Evolutionary conservation across 768 basidiomycete species (phyloP).

Genomic region (Leccinellum luteum): DNA sequence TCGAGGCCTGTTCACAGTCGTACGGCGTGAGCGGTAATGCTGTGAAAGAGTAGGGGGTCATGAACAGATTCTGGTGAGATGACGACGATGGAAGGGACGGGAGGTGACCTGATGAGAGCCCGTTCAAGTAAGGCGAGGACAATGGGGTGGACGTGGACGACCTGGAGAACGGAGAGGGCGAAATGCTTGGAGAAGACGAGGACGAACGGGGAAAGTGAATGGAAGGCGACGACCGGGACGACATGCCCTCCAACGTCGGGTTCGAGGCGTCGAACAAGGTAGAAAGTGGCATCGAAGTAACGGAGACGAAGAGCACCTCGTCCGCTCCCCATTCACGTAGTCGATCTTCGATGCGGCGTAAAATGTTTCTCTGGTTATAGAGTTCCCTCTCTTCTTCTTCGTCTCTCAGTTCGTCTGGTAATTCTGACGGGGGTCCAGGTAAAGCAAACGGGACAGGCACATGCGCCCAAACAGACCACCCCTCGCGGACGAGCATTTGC

Average conservation of each 20-base stretch:
- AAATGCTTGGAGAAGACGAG: slow-evolving; percentile 31
- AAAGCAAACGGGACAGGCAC: slow-evolving; percentile 39
- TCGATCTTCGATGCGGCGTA: slow-evolving; percentile 48
- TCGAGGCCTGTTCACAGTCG: slow-evolving; percentile 25
- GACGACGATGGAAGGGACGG: slow-evolving; percentile 27
- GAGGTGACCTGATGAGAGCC: slow-evolving; percentile 23
- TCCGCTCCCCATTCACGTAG: slow-evolving; percentile 71
- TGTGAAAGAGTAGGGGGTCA: slow-evolving; percentile 29
- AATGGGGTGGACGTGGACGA: slow-evolving; percentile 32
- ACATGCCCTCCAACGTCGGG: slow-evolving; percentile 15
- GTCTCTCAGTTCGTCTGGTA: slow-evolving; percentile 30
- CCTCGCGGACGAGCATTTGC: slow-evolving; percentile 68
- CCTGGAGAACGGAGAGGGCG: slow-evolving; percentile 33
- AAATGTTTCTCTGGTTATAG: slow-evolving; percentile 39
- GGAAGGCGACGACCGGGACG: slow-evolving; percentile 27
- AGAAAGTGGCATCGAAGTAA: slow-evolving; percentile 21
- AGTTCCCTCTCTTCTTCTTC: slow-evolving; percentile 36
- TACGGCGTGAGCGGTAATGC: slow-evolving; percentile 30
- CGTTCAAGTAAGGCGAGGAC: slow-evolving; percentile 29
- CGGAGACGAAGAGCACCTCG: slow-evolving; percentile 64
- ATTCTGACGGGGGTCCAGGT: slow-evolving; percentile 35
- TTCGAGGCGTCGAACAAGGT: slow-evolving; percentile 23
- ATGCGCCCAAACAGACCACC: slow-evolving; percentile 77
- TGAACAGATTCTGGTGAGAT: slow-evolving; percentile 24
- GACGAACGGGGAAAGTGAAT: slow-evolving; percentile 24